Evolutionary conservation across 371 early-diverging fungal genomes (phyloP), one percentile per base, ranked within the genome.

Genomic region (Funneliformis caledonium): DNA sequence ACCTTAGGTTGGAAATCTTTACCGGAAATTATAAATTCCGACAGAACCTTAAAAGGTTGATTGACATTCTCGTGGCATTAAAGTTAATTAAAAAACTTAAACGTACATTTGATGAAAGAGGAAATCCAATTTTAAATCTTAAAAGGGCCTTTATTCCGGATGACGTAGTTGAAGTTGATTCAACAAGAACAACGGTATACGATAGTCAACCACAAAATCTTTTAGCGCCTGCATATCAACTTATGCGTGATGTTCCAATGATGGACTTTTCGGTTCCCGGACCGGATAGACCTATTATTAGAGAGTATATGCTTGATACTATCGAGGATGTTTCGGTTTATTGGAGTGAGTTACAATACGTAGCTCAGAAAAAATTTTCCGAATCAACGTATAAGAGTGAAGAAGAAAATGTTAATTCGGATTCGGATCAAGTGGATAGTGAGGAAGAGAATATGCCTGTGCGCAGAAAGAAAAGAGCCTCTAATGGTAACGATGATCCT

Each of bases 281-380:
- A 12, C 64, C 80, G 4, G 43, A 42, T 65, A 72, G 61, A 50
- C 56, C 72, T n/a, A 61, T 72, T 37, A 70, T 85, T 1, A 76
- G 80, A 19, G 82, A 81, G 9, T 82, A 83, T 62, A 22, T 37
- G 11, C 22, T 87, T 4, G 59, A 77, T 9, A 78, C 72, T 26
- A 16, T 60, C 1, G 67, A 80, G 10, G 85, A 87, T 62, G 56
- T 86, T 4, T 6, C 64, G 22, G 61, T 78, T 10, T 89, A 83
- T 68, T 89, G 89, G 89, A 81, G 82, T 76, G 85, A 84, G 42
- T 73, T 89, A 19, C 82, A 84, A 61, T 88, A 82, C 48, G 33
- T 84, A 1, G 85, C 84, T 33, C 78, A 80, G 19, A 73, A 74
- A 22, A 11, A 33, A 37, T 37, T 48, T 69, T 78, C 50, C 33